Base-by-base conservation (phyloP, 208 protist species). In the Trypanosoma melophagium region DNA sequence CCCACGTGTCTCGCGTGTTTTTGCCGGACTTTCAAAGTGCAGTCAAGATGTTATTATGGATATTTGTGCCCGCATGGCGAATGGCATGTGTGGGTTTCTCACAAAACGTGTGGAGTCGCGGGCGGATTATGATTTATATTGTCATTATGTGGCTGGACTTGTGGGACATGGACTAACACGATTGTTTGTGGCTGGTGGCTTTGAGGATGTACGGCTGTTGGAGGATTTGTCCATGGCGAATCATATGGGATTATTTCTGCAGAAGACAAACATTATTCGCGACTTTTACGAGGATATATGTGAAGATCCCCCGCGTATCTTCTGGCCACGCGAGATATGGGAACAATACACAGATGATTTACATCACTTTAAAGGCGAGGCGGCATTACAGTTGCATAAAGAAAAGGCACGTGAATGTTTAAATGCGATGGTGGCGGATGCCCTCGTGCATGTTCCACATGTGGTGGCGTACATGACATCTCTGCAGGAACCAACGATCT, bases 221-320 rank as follows among this genome's bases (percentile, higher is more conserved):
- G 58, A 88, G 0, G 73, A 92, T 42, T 73, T 96, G 10, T 77
- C 82, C 41, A 64, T 85, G 22, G 76, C 94, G 14, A 98, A 98
- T 67, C 72, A 84, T 60, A 99, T 99, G 97, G 97, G 97, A 7
- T 86, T 99, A 16, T 98, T 99, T 60, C 72, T 99, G 60, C 98
- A 99, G 77, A 99, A 99, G 79, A 98, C 95, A 0, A 99, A 99
- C 76, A 99, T 99, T 76, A 98, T 98, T 50, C 86, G 97, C 25
- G 97, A 99, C 84, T 99, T 98, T 69, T 87, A 95, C 28, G 98
- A 99, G 79, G 97, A 98, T 71, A 90, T 98, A 25, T 67, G 74
- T 38, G 96, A 97, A 60, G 76, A 81, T 55, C 86, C 88, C 44
- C 86, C 85, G 24, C 86, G 97, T 47, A 93, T 97, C 41, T 99